Conservation (phyloP, 106 monocot species). For the Narthecium ossifragum region DNA sequence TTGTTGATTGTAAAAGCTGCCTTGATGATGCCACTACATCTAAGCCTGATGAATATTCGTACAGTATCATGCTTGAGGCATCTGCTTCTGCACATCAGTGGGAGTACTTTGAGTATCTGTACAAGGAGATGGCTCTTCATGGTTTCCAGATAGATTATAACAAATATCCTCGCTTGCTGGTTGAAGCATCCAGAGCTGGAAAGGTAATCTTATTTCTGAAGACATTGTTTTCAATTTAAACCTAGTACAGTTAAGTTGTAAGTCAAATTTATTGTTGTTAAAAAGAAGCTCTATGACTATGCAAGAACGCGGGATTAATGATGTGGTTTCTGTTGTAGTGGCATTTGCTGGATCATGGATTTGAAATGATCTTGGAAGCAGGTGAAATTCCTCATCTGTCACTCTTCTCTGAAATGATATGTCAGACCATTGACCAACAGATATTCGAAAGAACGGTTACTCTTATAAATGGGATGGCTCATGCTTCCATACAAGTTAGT, state of each 20-base stretch:
- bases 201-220: constrained; percentile 75
- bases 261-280: no score
- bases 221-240: no score
- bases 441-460: constrained; percentile 34
- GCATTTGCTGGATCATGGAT: constrained; percentile 88
- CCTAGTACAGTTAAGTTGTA: no score
- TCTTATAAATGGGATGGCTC: constrained; percentile 71
- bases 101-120: constrained; percentile 95
- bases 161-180: constrained; percentile 42
- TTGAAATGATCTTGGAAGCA: constrained; percentile 57
- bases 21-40: constrained; percentile 9
- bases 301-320: no score
- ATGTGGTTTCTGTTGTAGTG: constrained; percentile 44
- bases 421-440: constrained; percentile 36
- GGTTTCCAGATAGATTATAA: constrained; percentile 45
- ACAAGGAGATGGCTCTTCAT: constrained; percentile 82
- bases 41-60: constrained; percentile 61
- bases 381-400: constrained; percentile 64
- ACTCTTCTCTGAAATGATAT: constrained; percentile 69
- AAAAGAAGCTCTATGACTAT: no score
- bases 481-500: constrained; percentile 56
- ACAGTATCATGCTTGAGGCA: constrained; percentile 69
- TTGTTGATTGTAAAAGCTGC: neutral
- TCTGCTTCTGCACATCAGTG: constrained; percentile 80
- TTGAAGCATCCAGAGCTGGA: constrained; percentile 84